phyloP scores from a whole-genome alignment of 2,329 filamentous ascomycete species.

The Paecilomyces variotii region DNA sequence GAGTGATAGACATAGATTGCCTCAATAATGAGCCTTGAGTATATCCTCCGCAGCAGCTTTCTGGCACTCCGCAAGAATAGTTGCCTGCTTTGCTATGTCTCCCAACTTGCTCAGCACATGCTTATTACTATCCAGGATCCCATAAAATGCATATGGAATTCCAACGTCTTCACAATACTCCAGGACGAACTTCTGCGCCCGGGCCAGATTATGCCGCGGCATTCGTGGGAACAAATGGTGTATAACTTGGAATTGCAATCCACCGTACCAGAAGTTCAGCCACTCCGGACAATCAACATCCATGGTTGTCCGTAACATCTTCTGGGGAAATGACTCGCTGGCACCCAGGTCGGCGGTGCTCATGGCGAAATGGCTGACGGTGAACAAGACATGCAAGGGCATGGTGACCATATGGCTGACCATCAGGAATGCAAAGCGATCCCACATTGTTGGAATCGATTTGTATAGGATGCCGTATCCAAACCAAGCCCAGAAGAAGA shows the following conservation, averaged over 20 bases:
- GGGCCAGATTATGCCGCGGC: slow-evolving; percentile 74
- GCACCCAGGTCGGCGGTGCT: slow-evolving; percentile 78
- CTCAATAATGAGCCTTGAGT: neutral
- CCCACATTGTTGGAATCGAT: slow-evolving; percentile 60
- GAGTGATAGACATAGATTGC: neutral
- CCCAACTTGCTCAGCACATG: slow-evolving; percentile 68
- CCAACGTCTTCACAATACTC: slow-evolving; percentile 75
- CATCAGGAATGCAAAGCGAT: slow-evolving; percentile 66
- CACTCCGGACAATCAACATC: slow-evolving; percentile 81
- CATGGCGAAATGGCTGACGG: slow-evolving; percentile 88
- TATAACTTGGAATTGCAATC: slow-evolving; percentile 81
- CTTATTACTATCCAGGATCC: slow-evolving; percentile 76
- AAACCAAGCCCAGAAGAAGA: slow-evolving; percentile 81
- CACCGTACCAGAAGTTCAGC: slow-evolving; percentile 85
- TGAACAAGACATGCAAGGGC: slow-evolving; percentile 82
- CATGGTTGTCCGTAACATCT: slow-evolving; percentile 89
- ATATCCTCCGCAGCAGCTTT: slow-evolving; percentile 23
- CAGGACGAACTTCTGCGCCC: slow-evolving; percentile 65
- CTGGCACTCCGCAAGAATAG: slow-evolving; percentile 68
- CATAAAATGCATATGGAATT: slow-evolving; percentile 78
- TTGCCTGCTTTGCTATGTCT: slow-evolving; percentile 72
- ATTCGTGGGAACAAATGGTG: slow-evolving; percentile 80
- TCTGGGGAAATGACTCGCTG: slow-evolving; percentile 79
- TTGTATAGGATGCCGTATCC: slow-evolving; percentile 74
- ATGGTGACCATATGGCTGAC: slow-evolving; percentile 74